Percentiles rank a stretch among this genome's conserved stretches.
phyloP scores from a whole-genome alignment of 257 asterid species.

The Lavandula angustifolia region DNA sequence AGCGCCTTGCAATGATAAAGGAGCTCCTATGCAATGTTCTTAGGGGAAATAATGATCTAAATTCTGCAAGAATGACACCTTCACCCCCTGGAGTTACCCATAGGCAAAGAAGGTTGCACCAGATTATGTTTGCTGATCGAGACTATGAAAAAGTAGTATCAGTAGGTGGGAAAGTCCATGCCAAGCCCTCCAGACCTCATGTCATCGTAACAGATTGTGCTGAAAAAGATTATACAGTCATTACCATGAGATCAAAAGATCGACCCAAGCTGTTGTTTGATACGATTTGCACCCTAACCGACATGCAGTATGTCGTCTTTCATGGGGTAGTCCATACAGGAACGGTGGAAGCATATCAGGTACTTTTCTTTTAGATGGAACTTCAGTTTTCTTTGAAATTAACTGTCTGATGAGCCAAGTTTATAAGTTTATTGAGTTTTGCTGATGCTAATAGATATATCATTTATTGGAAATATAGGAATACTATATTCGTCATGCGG shows the following conservation, averaged over 20 bases:
- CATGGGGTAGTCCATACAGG: conserved; percentile 82
- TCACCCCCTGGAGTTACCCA: conserved; percentile 71
- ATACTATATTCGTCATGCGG: conserved; percentile 75
- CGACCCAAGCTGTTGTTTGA: conserved; percentile 85
- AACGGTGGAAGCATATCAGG: conserved; percentile 76
- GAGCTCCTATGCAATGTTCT: conserved; percentile 61
- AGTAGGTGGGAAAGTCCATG: conserved; percentile 35
- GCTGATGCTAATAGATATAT: not conserved
- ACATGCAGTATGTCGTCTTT: conserved; percentile 80
- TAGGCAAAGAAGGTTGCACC: conserved; percentile 81
- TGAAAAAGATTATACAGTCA: conserved; percentile 70
- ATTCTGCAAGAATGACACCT: conserved; percentile 61
- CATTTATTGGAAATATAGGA: conserved; percentile 45
- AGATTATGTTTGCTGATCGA: conserved; percentile 82
- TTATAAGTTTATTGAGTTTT: not conserved
- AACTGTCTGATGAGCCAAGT: not conserved
- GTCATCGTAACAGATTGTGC: conserved; percentile 58
- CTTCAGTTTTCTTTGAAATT: not conserved
- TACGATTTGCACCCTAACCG: conserved; percentile 74
- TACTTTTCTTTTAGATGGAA: conserved; percentile 20
- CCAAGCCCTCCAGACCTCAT: conserved; percentile 50
- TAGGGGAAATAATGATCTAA: conserved; percentile 54
- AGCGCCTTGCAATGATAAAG: conserved; percentile 53
- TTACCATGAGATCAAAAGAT: conserved; percentile 70
- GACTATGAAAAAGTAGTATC: conserved; percentile 55